These are phyloP conservation scores for Penicillium daleae DNA, from an alignment of 495 filamentous ascomycete species.

Conservation along the genomic window DNA sequence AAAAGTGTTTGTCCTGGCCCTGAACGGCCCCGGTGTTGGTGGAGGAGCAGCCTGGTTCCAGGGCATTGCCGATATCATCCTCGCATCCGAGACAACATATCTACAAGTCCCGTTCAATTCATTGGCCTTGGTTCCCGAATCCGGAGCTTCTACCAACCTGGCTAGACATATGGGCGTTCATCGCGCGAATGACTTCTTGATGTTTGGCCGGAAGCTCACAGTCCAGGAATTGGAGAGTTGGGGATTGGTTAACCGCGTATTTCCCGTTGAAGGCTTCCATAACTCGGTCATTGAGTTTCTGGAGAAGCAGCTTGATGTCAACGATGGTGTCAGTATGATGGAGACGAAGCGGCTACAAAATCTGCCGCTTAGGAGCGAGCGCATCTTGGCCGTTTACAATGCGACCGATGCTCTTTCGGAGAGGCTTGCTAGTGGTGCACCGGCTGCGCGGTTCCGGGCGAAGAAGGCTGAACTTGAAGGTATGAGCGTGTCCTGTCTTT, in stretches of 20 bases:
- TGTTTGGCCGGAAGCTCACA: slow-evolving; percentile 25
- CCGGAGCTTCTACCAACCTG: slow-evolving; percentile 17
- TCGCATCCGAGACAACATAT: slow-evolving; percentile 22
- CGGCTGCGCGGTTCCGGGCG: slow-evolving; percentile 19
- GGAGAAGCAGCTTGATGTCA: slow-evolving; percentile 20
- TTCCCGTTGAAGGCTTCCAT: slow-evolving; percentile 22
- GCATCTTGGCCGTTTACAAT: slow-evolving; percentile 25
- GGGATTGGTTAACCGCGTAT: slow-evolving; percentile 19
- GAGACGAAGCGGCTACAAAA: slow-evolving; percentile 27
- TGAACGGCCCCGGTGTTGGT: slow-evolving; percentile 28
- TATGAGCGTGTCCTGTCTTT: slow-evolving; percentile 4
- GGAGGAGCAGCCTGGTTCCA: slow-evolving; percentile 32
- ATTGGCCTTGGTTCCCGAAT: slow-evolving; percentile 25
- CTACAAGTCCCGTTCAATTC: slow-evolving; percentile 29
- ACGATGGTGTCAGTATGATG: slow-evolving; percentile 30
- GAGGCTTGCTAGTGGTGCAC: slow-evolving; percentile 23
- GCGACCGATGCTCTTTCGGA: slow-evolving; percentile 26
- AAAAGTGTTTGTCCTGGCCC: slow-evolving; percentile 26
- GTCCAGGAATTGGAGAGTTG: slow-evolving; percentile 22
- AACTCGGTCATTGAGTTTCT: slow-evolving; percentile 18
- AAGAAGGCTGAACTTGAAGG: slow-evolving; percentile 23
- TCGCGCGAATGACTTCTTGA: slow-evolving; percentile 27
- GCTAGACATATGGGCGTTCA: slow-evolving; percentile 25
- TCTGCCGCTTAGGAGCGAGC: slow-evolving; percentile 17
- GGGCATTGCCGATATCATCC: slow-evolving; percentile 27